Percentiles rank a stretch among this genome's conserved stretches.
These are phyloP conservation scores for Silene latifolia DNA, from an alignment of 148 eudicot species.

Conservation along the genomic window DNA sequence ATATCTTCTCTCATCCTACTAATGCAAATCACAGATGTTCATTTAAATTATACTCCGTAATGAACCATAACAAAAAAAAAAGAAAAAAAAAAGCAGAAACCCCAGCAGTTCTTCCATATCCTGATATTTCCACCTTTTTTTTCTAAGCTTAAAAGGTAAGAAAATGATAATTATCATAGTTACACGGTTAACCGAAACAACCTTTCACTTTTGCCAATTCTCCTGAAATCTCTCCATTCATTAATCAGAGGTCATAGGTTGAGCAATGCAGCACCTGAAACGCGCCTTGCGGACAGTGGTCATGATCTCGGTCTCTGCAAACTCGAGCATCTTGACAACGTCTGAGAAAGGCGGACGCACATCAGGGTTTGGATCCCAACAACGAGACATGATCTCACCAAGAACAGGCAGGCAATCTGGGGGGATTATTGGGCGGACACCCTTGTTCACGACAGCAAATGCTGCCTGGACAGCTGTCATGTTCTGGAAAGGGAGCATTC, in stretches of 20 bases:
- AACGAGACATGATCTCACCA: slow-evolving; percentile 75
- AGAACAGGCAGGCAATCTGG: slow-evolving; percentile 68
- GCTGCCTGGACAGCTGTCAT: slow-evolving; percentile 99
- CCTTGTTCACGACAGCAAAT: slow-evolving; percentile 90
- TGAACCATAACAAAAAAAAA: neutral
- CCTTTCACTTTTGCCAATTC: neutral
- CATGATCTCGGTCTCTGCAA: slow-evolving; percentile 78
- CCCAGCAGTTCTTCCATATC: neutral
- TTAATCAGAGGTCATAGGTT: slow-evolving; percentile 85
- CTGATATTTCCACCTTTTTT: neutral
- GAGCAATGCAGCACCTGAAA: slow-evolving; percentile 91
- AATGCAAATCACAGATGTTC: neutral
- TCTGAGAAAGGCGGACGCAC: slow-evolving; percentile 74
- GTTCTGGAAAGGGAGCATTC: slow-evolving; percentile 90
- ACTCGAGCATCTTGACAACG: slow-evolving; percentile 77
- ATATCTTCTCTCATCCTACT: slow-evolving; percentile 25
- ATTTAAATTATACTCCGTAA: no score
- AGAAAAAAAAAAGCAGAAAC: slow-evolving; percentile 10
- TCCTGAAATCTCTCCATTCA: slow-evolving; percentile 9
- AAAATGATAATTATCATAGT: no score
- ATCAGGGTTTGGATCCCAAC: slow-evolving; percentile 88
- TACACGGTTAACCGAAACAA: no score
- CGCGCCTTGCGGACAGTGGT: slow-evolving; percentile 84
- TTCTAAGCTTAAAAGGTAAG: no score
- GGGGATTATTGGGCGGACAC: slow-evolving; percentile 78